A percentile compares a stretch with the other conserved stretches of the same genome.
Conservation (phyloP, 2,329 filamentous ascomycete genomes). For the Xenoacremonium recifei region DNA sequence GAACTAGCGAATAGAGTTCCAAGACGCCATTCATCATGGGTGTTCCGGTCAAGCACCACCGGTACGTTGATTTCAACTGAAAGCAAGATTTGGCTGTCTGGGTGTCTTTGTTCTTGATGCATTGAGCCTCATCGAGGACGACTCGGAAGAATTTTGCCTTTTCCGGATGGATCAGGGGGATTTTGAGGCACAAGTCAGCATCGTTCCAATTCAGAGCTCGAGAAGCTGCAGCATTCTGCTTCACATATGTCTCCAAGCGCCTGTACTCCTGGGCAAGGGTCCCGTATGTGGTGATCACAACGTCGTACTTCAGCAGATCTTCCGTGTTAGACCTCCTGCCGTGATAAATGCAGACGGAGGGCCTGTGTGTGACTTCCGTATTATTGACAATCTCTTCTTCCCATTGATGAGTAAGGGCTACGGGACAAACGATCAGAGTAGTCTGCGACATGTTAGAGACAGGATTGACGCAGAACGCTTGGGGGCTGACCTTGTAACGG, state of each 20-base stretch:
- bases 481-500: conserved; percentile 30
- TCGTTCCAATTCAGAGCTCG: conserved; percentile 36
- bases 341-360: conserved; percentile 71
- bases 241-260: conserved; percentile 53
- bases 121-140: conserved; percentile 85
- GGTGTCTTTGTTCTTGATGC: conserved; percentile 74
- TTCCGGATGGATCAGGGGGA: conserved; percentile 60
- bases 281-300: conserved; percentile 85
- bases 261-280: conserved; percentile 66
- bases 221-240: conserved; percentile 46
- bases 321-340: conserved; percentile 60
- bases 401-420: conserved; percentile 82
- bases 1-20: conserved; percentile 75
- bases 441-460: conserved; percentile 54
- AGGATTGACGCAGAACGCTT: neutral
- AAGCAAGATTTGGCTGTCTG: conserved; percentile 70
- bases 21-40: conserved; percentile 85
- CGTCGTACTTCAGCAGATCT: conserved; percentile 66
- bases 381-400: conserved; percentile 74
- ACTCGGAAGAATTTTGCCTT: conserved; percentile 70
- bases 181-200: conserved; percentile 34
- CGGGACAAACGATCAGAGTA: conserved; percentile 78
- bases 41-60: conserved; percentile 80
- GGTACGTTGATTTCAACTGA: conserved; percentile 63
- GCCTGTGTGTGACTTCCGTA: conserved; percentile 54